phyloP scores from a whole-genome alignment of 129 eudicot species.

The Silybum marianum region DNA sequence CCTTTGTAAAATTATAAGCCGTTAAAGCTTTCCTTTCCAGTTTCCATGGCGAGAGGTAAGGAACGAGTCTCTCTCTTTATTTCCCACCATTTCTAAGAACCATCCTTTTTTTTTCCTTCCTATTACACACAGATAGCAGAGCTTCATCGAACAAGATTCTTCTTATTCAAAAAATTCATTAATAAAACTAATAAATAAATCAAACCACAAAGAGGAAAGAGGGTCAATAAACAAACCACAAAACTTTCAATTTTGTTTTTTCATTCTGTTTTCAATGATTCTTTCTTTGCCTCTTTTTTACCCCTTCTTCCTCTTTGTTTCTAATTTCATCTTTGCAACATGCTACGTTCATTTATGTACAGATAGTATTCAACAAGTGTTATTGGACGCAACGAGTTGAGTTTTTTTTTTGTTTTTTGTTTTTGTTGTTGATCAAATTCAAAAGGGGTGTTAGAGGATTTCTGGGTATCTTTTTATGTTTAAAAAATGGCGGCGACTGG shows the following conservation, averaged over 20 bases:
- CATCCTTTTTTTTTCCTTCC: constrained; percentile 1
- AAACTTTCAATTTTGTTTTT: constrained; percentile 5
- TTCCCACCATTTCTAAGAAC: constrained; percentile 11
- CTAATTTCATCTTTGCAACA: neutral
- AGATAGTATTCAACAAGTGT: constrained; percentile 11
- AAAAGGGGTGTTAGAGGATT: neutral
- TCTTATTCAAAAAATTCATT: neutral
- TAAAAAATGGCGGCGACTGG: constrained; percentile 37
- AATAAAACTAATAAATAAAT: neutral
- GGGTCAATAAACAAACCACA: constrained; percentile 11
- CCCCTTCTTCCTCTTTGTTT: neutral
- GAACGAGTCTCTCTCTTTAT: constrained; percentile 31
- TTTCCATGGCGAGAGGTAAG: constrained; percentile 47
- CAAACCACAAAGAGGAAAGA: constrained; percentile 25
- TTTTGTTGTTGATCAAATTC: neutral
- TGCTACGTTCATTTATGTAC: neutral
- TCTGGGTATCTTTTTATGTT: constrained; percentile 13
- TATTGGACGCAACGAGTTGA: neutral
- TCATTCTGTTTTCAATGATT: neutral
- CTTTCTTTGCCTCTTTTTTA: neutral
- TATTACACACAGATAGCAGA: neutral
- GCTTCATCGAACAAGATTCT: neutral
- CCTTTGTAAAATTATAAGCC: constrained; percentile 27
- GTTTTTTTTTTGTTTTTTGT: neutral
- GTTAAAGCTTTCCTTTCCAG: constrained; percentile 29